Evolutionary conservation across 176 grass and related monocot genomes (phyloP), one percentile per base, ranked within the genome.

Genomic region (Bothriochloa decipiens): DNA sequence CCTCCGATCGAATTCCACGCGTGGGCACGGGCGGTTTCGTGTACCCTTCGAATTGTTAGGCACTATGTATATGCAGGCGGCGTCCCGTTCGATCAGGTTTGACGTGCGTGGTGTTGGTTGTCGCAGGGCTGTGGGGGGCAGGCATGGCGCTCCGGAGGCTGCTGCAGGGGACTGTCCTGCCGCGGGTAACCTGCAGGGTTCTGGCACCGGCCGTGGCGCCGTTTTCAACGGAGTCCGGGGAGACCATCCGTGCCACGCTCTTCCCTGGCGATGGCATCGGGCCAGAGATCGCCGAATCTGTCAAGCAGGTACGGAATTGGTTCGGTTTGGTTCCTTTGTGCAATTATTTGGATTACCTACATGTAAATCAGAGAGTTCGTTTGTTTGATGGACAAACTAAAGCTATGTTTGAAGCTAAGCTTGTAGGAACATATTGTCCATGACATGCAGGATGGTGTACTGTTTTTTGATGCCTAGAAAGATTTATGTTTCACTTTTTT

Each of bases 261-360:
- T 98, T 98, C 60, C 96, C 96, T 1, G 96, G 96, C 11, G 96
- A 98, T 47, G 96, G 96, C 29, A 94, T 98, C 85, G 96, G 96
- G 42, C 96, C 96, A 16, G 96, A 98, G 83, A 98, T 98, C 73
- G 96, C 96, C 0, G 87, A 95, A 37, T 93, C 96, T 1, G 91
- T 98, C 50, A 95, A 98, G 77, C 89, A 98, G 91, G 96, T 98
- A 82, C 17, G 1, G 1, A 63, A 35, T 46, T 78, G 20, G 22
- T 74, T 55, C n/a, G 13, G 2, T 50, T 36, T 36, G 35, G 35
- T 37, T 39, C 45, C 13, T 11, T 77, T 52, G 33, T 23, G 2
- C 13, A 28, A 37, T 14, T 84, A 53, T 69, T 37, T 36, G 7
- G 43, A 17, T 3, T 22, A n/a, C n/a, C 14, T 72, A 35, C 28